A percentile compares a stretch with the other conserved stretches of the same genome.
Evolutionary conservation across 2,329 filamentous ascomycete genomes (phyloP).

Genomic region (Ceratocystis cacaofunesta): DNA sequence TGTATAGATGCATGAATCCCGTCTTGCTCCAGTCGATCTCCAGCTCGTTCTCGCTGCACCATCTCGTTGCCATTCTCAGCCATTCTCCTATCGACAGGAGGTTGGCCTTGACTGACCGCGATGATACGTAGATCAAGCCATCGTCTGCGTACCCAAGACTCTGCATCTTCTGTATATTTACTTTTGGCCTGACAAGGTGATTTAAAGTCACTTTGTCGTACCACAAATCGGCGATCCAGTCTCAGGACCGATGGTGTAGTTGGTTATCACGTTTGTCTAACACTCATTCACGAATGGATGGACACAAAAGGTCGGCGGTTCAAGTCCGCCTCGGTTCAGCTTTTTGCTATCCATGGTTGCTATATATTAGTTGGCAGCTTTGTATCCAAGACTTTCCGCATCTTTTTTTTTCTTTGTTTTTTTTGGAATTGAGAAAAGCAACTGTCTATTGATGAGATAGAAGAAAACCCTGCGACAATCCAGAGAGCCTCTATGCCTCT

Average conservation of each 20-base stretch:
- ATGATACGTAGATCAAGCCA: too few relatives aligned
- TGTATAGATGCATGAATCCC: too few relatives aligned
- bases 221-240: neutral
- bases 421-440: neutral
- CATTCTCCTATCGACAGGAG: too few relatives aligned
- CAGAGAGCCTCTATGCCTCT: conserved; percentile 5
- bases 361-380: neutral
- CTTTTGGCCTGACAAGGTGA: neutral
- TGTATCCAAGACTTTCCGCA: neutral
- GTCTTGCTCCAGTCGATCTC: too few relatives aligned
- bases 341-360: neutral
- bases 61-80: too few relatives aligned
- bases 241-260: conserved; percentile 16
- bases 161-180: too few relatives aligned
- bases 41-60: too few relatives aligned
- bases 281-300: conserved; percentile 7
- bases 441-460: neutral
- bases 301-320: conserved; percentile 17
- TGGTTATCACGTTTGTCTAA: conserved; percentile 18
- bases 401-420: neutral
- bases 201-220: neutral
- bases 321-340: conserved; percentile 16
- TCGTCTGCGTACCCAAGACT: too few relatives aligned
- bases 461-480: neutral
- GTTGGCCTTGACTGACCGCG: too few relatives aligned